Conservation (phyloP, 2,329 filamentous ascomycete genomes). For the Cladosporium colombiae region DNA sequence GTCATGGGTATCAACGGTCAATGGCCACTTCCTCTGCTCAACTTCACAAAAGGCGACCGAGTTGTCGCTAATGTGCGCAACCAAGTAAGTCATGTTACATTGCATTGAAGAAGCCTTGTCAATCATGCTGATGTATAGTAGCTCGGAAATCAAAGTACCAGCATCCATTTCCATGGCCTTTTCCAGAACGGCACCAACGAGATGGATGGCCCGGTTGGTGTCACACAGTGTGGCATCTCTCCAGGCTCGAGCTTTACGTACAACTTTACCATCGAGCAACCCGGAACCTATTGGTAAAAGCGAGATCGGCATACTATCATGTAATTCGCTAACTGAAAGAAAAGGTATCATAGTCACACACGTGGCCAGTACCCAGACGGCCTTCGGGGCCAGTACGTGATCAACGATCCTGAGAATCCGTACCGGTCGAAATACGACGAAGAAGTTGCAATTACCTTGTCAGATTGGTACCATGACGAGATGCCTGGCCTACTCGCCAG, state of each 20-base stretch:
- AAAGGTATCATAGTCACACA: conserved; percentile 65
- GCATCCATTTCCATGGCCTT: conserved; percentile 76
- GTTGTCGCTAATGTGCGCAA: conserved; percentile 71
- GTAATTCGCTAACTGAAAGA: no score
- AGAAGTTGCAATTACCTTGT: conserved; percentile 67
- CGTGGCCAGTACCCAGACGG: conserved; percentile 68
- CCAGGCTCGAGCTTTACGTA: conserved; percentile 66
- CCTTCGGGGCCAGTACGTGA: conserved; percentile 64
- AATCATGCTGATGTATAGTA: conserved; percentile 5
- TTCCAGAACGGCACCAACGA: conserved; percentile 73
- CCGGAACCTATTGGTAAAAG: conserved; percentile 11
- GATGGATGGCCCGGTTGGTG: conserved; percentile 71
- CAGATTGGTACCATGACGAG: conserved; percentile 70
- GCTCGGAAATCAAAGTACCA: conserved; percentile 63
- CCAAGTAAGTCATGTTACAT: conserved; percentile 35
- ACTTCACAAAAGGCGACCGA: conserved; percentile 72
- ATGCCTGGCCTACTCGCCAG: conserved; percentile 53
- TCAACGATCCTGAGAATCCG: conserved; percentile 61
- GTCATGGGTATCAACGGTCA: conserved; percentile 71
- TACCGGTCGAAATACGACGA: conserved; percentile 56
- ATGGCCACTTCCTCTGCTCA: conserved; percentile 72
- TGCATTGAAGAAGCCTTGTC: neutral
- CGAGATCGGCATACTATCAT: no score
- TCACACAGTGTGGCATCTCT: conserved; percentile 68
- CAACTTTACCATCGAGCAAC: conserved; percentile 61